phyloP scores from a whole-genome alignment of 805 yeast species.

The Kodamaea neixiangensis region DNA sequence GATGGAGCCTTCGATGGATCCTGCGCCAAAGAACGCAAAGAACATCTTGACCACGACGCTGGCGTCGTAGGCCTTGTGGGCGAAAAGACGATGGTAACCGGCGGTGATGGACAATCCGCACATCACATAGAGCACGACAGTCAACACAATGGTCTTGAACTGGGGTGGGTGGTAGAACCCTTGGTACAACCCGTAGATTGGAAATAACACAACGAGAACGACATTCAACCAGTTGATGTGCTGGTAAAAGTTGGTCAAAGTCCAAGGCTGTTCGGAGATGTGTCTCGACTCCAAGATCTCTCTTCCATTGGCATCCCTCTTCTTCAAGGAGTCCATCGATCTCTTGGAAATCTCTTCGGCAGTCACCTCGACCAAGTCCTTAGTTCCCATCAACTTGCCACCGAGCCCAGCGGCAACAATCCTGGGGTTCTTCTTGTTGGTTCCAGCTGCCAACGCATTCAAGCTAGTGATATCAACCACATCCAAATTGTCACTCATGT shows the following conservation, averaged over 20 bases:
- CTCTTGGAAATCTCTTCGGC: constrained; percentile 62
- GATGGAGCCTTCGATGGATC: constrained; percentile 81
- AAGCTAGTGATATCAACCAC: constrained; percentile 65
- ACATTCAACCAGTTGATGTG: constrained; percentile 81
- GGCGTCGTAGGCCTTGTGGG: constrained; percentile 74
- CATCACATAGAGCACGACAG: constrained; percentile 52
- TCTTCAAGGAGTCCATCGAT: constrained; percentile 44
- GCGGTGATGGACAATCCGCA: constrained; percentile 81
- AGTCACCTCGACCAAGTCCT: constrained; percentile 65
- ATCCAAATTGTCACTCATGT: constrained; percentile 22
- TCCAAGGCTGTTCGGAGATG: constrained; percentile 81
- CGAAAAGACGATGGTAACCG: constrained; percentile 80
- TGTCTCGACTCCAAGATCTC: constrained; percentile 48
- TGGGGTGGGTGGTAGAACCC: constrained; percentile 52
- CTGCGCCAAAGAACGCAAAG: constrained; percentile 78
- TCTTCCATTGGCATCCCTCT: constrained; percentile 32
- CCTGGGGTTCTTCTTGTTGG: constrained; percentile 67
- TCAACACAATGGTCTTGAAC: constrained; percentile 52
- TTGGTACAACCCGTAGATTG: constrained; percentile 51
- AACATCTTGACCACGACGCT: constrained; percentile 59
- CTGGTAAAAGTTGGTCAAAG: constrained; percentile 65
- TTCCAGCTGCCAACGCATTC: constrained; percentile 80
- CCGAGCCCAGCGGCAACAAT: constrained; percentile 78
- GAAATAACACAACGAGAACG: constrained; percentile 62
- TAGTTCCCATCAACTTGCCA: constrained; percentile 80